phyloP scores from a whole-genome alignment of 2,329 filamentous ascomycete species.

The Exophiala viscosa region DNA sequence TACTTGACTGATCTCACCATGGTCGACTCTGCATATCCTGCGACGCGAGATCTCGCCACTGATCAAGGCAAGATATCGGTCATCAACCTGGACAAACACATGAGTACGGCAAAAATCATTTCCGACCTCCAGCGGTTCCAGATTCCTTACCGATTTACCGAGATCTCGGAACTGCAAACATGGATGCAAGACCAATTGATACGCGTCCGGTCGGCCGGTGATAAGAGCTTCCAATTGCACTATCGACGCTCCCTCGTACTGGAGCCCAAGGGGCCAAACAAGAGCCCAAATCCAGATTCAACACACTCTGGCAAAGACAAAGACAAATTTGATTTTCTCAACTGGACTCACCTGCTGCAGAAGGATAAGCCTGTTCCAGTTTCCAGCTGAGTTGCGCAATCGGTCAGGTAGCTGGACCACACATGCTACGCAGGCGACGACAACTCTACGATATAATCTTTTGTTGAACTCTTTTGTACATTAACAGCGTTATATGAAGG shows the following conservation, averaged over 20 bases:
- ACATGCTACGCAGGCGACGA: not conserved
- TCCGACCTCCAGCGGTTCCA: constrained; percentile 95
- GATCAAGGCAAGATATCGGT: constrained; percentile 68
- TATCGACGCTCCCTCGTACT: constrained; percentile 82
- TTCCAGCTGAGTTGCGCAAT: constrained; percentile 1
- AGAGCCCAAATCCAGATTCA: constrained; percentile 28
- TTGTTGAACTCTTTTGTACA: not conserved
- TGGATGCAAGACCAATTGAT: constrained; percentile 84
- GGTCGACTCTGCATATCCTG: constrained; percentile 87
- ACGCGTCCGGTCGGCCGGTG: constrained; percentile 64
- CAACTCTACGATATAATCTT: constrained; percentile 11
- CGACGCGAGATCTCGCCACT: constrained; percentile 69
- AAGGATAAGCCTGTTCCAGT: constrained; percentile 22
- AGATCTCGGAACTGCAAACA: constrained; percentile 83
- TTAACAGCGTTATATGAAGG: no score
- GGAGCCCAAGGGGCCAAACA: constrained; percentile 57
- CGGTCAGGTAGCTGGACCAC: not conserved
- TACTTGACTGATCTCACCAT: constrained; percentile 96
- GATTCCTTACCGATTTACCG: constrained; percentile 78
- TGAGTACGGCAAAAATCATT: constrained; percentile 90
- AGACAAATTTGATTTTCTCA: constrained; percentile 52
- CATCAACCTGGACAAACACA: constrained; percentile 98
- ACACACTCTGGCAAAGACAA: constrained; percentile 38
- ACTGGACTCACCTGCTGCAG: constrained; percentile 42
- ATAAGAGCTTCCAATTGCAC: constrained; percentile 61